Percentiles rank a stretch among this genome's conserved stretches.
phyloP scores from a whole-genome alignment of 2,329 filamentous ascomycete species.

The Claviceps sp. region DNA sequence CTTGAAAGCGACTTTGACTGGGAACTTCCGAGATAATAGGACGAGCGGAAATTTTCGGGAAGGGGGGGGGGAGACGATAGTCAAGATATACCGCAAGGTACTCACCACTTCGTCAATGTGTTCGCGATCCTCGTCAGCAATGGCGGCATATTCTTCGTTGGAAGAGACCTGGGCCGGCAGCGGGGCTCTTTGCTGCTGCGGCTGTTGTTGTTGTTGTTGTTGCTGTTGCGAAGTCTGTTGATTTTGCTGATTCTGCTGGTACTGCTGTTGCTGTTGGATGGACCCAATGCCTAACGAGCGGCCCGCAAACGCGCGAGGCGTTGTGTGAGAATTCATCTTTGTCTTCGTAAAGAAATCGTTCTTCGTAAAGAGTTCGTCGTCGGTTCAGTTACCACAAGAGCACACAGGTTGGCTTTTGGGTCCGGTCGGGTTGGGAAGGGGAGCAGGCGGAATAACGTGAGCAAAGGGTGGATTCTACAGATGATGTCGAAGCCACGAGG shows the following conservation, averaged over 20 bases:
- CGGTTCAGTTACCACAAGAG: neutral
- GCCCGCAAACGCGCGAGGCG: constrained; percentile 23
- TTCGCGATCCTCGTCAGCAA: constrained; percentile 81
- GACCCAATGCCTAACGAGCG: constrained; percentile 21
- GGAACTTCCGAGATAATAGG: neutral
- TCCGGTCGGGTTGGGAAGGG: neutral
- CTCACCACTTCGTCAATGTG: constrained; percentile 88
- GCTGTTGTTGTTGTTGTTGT: constrained; percentile 10
- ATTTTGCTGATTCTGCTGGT: constrained; percentile 18
- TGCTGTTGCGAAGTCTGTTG: constrained; percentile 12
- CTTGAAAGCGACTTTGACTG: constrained; percentile 8
- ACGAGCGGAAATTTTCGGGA: neutral
- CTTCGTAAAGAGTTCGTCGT: neutral
- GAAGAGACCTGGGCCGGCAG: constrained; percentile 21
- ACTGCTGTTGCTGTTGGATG: constrained; percentile 19
- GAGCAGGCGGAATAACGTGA: neutral
- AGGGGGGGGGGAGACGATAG: neutral
- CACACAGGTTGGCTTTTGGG: neutral
- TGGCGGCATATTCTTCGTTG: constrained; percentile 25
- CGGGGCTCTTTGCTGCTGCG: constrained; percentile 14
- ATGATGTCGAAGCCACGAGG: neutral
- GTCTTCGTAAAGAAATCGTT: neutral
- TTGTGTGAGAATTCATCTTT: constrained; percentile 24
- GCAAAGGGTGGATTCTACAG: neutral
- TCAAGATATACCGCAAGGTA: constrained; percentile 9